Evolutionary conservation across 2,329 filamentous ascomycete genomes (phyloP), one percentile per base, ranked within the genome.

Genomic region (Penicillium paneum): DNA sequence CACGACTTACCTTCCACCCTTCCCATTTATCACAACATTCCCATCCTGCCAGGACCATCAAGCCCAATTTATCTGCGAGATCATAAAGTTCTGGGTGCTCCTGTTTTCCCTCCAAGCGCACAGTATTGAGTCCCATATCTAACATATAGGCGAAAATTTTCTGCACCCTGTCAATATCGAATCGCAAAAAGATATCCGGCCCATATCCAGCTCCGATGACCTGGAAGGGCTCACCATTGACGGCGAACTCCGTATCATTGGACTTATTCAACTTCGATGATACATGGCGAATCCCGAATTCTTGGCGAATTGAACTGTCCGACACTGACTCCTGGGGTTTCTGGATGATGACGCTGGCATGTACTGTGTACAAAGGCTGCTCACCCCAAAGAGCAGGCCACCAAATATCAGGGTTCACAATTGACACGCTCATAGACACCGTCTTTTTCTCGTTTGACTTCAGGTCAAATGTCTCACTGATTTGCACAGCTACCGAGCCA

Each of bases 21-120:
- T 87, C 84, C 84, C 84, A 87, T 64, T 87, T 87, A 60, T 86
- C 81, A 65, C 84, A 87, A 67, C 84, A 87, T 56, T 86, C 83
- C 83, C 83, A 87, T 0, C 84, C 84, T 0, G 83, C 73, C 35
- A 87, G 72, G 0, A 87, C 68, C 82, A 87, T 85, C 34, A 87
- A 62, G 0, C 84, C 84, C 62, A 85, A 71, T 3, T 76, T 72
- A 61, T 86, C 83, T 1, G 83, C 81, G 2, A 85, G 71, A 0
- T 81, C 74, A 62, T 86, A 87, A 0, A 87, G 69, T 57, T 81
- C 78, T 0, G 82, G 81, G 8, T 87, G 84, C 61, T 87, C 84
- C 64, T 84, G 80, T 57, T 86, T 86, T 2, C 84, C 84, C 64
- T 87, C 84, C 0, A 87, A 76, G 2, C 84, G 81, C 21, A 87